These are phyloP conservation scores for Persicaria tinctoria DNA, from an alignment of 148 eudicot species.

Conservation along the genomic window DNA sequence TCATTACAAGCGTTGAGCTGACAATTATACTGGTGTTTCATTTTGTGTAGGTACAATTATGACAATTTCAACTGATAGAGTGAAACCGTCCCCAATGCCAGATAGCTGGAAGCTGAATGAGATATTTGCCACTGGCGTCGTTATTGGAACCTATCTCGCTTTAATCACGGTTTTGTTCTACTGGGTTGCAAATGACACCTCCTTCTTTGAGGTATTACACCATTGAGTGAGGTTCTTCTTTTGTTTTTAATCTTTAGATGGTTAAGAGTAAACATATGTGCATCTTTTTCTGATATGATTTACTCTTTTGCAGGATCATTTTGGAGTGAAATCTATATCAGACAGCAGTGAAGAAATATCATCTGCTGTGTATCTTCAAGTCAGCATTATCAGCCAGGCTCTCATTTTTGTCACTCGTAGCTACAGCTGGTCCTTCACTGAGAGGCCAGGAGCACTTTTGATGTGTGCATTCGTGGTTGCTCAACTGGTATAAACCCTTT, in stretches of 20 bases:
- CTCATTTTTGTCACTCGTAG: slow-evolving; percentile 75
- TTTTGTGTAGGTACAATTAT: slow-evolving; percentile 56
- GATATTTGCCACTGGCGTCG: slow-evolving; percentile 57
- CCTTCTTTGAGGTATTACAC: slow-evolving; percentile 64
- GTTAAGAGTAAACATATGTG: no score
- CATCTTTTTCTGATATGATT: slow-evolving; percentile 19
- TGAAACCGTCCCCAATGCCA: slow-evolving; percentile 53
- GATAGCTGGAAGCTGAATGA: slow-evolving; percentile 76
- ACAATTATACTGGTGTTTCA: background rate
- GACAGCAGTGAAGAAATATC: slow-evolving; percentile 45
- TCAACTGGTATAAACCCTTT: slow-evolving; percentile 42
- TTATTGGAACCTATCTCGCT: slow-evolving; percentile 71
- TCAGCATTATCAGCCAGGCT: slow-evolving; percentile 71
- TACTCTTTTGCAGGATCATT: slow-evolving; percentile 28
- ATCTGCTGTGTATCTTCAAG: slow-evolving; percentile 71
- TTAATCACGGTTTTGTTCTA: slow-evolving; percentile 62
- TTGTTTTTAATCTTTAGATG: background rate
- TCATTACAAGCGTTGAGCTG: no score
- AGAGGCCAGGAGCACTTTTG: slow-evolving; percentile 58
- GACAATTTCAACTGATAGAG: slow-evolving; percentile 65
- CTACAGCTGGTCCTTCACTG: slow-evolving; percentile 64
- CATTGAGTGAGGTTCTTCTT: slow-evolving; percentile 23
- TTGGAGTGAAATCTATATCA: slow-evolving; percentile 48
- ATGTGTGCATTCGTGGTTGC: slow-evolving; percentile 61
- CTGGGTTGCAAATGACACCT: slow-evolving; percentile 43